Evolutionary conservation across 768 basidiomycete species (phyloP), one percentile per base, ranked within the genome.

Genomic region (Collybia mongolica): DNA sequence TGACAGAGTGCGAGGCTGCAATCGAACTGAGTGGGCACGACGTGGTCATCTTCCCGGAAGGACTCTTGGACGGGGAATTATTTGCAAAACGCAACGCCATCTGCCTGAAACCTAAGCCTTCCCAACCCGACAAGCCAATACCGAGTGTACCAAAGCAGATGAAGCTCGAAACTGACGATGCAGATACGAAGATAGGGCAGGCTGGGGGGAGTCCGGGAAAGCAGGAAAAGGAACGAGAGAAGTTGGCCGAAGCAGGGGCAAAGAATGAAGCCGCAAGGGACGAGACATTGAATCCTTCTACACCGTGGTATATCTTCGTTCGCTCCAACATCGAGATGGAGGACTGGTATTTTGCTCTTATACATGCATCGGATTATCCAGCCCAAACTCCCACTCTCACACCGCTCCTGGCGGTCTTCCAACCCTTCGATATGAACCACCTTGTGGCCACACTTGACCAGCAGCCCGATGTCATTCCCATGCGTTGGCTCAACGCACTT

Each of bases 401-500:
- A 1, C 83, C 89, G 0, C 69, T 89, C 42, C 72, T 74, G 36
- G 62, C 76, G 29, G 75, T 96, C 15, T 98, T 93, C 72, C 72
- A 76, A 46, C 73, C 85, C 5, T 68, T 74, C 8, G 91, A 97
- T 65, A 96, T 98, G 93, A 75, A 81, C 48, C 73, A 79, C 54
- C 79, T 98, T 36, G 86, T 98, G 51, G 72, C 84, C 14, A 90
- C 86, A 5, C 75, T 99, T 53, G 97, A 98, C 70, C 83, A 88
- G 57, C 91, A 93, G 63, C 90, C 97, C 2, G 96, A 99, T 65
- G 88, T 94, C 54, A 94, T 98, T 51, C 95, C 94, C 2, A 93
- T 94, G 82, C 87, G 96, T 3, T 99, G 97, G 97, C 72, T 98
- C 42, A 99, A 99, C 62, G 97, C 93, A 0, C 72, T 98, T 48